Evolutionary conservation across 306 rosid genomes (phyloP), one percentile per base, ranked within the genome.

Genomic region (Ormosia semicastrata): DNA sequence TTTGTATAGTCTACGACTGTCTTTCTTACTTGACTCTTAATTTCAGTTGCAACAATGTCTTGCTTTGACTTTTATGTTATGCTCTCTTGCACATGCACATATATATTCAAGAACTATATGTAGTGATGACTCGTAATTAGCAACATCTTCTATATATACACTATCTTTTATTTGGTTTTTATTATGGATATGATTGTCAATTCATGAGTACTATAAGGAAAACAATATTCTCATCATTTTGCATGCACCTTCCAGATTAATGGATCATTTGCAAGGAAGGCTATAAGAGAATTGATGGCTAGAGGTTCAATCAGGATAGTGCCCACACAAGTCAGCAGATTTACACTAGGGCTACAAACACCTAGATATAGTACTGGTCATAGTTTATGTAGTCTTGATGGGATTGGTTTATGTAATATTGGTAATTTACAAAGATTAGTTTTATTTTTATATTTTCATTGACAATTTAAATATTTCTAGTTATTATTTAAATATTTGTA

Each of bases 311-410:
- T 92, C 74, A 82, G 94, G 87, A 71, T 92, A 94, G 90, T 92
- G 8, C 91, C 15, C 97, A 92, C 32, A 18, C 97, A 15, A 89
- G 94, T 81, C 97, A 90, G 87, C 90, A 92, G 81, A 92, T 88
- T 68, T 88, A 90, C 87, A 87, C 97, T 29, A 84, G 97, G 73
- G 91, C 97, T 13, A 87, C 97, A 65, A 92, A 92, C 89, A 90
- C 97, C 83, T 92, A 87, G 68, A 37, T 54, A 15, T 59, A 5
- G 40, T 10, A 7, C 44, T 49, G 2, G 71, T 43, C 73, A 2
- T 86, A 67, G 66, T 41, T 69, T 83, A n/a, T 75, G 58, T 62
- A 63, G 75, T 79, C 0, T 54, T 82, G 73, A 40, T 18, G 78
- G 59, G 70, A 78, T 66, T 53, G 15, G 9, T 60, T 24, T 24